These are phyloP conservation scores for Saksenaea oblongispora DNA, from an alignment of 371 early-diverging fungal genomes.

Conservation along the genomic window DNA sequence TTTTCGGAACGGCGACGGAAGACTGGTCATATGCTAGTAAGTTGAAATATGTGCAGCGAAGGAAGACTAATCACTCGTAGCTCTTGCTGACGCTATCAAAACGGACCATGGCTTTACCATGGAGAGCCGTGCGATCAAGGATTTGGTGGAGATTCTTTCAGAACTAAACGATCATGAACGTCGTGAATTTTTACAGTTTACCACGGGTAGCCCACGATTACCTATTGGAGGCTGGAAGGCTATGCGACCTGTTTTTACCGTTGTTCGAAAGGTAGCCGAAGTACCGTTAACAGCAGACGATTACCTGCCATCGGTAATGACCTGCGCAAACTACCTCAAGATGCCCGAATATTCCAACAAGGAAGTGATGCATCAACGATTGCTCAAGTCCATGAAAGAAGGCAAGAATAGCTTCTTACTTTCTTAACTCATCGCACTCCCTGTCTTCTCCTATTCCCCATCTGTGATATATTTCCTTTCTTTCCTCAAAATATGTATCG, in stretches of 20 bases:
- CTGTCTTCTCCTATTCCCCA: neutral
- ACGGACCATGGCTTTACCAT: conserved; percentile 88
- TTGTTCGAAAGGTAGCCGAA: conserved; percentile 80
- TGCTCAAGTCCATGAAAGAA: conserved; percentile 80
- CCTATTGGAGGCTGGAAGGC: conserved; percentile 89
- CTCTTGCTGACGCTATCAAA: conserved; percentile 70
- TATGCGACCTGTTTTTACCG: conserved; percentile 83
- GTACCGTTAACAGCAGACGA: conserved; percentile 72
- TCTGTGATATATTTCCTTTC: conserved; percentile 1
- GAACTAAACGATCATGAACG: conserved; percentile 61
- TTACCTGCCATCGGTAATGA: conserved; percentile 94
- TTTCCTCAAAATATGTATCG: conserved; percentile 4
- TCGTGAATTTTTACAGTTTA: conserved; percentile 86
- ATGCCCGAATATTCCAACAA: conserved; percentile 82
- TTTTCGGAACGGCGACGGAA: conserved; percentile 71
- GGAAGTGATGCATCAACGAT: conserved; percentile 66
- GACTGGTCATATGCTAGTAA: conserved; percentile 81
- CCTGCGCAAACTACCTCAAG: conserved; percentile 94
- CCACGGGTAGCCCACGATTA: conserved; percentile 90
- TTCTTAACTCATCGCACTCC: conserved; percentile 46
- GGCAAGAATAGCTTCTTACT: conserved; percentile 86
- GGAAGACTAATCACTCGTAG: conserved; percentile 24
- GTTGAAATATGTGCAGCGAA: conserved; percentile 9
- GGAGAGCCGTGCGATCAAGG: conserved; percentile 69
- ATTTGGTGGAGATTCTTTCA: conserved; percentile 70